Evolutionary conservation across 768 basidiomycete genomes (phyloP).

Genomic region (Xanthoconium purpureum): DNA sequence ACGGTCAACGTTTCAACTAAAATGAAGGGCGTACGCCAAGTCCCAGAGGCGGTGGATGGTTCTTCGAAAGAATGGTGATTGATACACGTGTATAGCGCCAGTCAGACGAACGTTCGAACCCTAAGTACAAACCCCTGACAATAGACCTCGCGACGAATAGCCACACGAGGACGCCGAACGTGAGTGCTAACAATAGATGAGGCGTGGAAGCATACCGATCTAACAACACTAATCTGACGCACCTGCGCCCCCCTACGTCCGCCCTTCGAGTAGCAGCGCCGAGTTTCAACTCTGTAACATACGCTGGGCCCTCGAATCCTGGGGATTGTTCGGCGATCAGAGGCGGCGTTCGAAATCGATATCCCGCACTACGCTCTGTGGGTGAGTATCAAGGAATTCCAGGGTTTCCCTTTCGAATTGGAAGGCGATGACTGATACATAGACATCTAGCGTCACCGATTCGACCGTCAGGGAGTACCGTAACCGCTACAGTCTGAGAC

Average conservation of each 20-base stretch:
- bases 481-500: too few species aligned
- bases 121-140: neutral
- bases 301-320: conserved; percentile 1
- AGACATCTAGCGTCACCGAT: too few species aligned
- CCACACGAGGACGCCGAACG: conserved; percentile 3
- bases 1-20: neutral
- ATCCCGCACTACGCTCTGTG: neutral
- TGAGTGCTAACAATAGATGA: conserved; percentile 9
- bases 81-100: conserved; percentile 17
- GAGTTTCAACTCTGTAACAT: conserved; percentile 4
- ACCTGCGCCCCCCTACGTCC: neutral
- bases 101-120: conserved; percentile 6
- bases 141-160: conserved; percentile 3
- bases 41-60: neutral
- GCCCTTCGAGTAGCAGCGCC: neutral
- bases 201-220: neutral
- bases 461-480: too few species aligned
- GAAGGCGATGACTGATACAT: too few species aligned
- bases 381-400: neutral
- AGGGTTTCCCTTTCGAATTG: neutral
- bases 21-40: neutral
- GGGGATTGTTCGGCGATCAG: conserved; percentile 16
- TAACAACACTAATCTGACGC: conserved; percentile 1
- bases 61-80: neutral
- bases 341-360: neutral